Conservation (phyloP, 495 filamentous ascomycete species). For the Trichoderma virens region DNA sequence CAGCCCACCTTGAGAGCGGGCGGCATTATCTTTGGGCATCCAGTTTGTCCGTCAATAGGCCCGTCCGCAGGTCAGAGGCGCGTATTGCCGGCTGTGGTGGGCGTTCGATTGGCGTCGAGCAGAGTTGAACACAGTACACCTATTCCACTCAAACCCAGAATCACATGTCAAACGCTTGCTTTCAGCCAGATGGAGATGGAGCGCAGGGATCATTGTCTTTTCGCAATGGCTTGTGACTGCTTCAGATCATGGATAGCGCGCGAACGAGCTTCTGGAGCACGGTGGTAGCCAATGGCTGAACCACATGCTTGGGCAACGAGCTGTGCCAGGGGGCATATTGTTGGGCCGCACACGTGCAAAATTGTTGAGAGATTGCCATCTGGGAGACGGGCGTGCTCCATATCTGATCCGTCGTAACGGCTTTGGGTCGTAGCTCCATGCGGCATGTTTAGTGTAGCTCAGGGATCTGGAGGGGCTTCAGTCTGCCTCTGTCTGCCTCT, state of each 20-base stretch:
- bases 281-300: neutral
- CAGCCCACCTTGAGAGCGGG: neutral
- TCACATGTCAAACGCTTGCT: constrained; percentile 1
- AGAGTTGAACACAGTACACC: neutral
- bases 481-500: too few species aligned
- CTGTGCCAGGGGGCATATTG: constrained; percentile 1
- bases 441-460: too few species aligned
- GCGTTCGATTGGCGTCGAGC: neutral
- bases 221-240: neutral
- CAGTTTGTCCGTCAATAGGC: neutral
- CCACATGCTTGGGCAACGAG: constrained; percentile 4
- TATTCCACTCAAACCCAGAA: neutral
- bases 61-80: neutral
- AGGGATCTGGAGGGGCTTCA: neutral
- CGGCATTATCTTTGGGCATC: neutral
- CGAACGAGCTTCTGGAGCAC: neutral
- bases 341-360: constrained; percentile 6
- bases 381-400: neutral
- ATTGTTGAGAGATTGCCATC: constrained; percentile 6
- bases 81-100: neutral
- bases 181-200: neutral
- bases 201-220: neutral
- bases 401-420: neutral
- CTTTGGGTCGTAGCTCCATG: neutral
- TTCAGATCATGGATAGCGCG: neutral